A percentile compares a stretch with the other conserved stretches of the same genome.
phyloP scores from a whole-genome alignment of 1,284 basidiomycete genomes.

The Gomphus sp. region DNA sequence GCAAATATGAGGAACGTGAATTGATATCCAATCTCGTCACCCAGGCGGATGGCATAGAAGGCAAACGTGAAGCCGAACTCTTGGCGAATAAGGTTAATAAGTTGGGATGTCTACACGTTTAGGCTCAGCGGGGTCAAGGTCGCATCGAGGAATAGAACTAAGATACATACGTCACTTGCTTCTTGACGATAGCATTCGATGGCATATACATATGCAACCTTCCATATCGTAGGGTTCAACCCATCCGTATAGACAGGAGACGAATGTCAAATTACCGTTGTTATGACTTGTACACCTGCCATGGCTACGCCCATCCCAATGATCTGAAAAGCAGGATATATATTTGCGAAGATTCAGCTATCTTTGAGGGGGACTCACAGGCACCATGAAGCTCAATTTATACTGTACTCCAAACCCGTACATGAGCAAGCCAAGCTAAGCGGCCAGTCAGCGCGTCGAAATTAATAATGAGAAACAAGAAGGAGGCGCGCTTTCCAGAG shows the following conservation, averaged over 20 bases:
- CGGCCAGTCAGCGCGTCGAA: background rate
- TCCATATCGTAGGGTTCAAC: background rate
- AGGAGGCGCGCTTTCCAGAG: background rate
- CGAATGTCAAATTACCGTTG: background rate
- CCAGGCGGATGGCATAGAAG: constrained; percentile 7
- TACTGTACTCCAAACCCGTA: constrained; percentile 9
- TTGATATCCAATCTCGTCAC: constrained; percentile 7
- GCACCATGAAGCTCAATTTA: constrained; percentile 4
- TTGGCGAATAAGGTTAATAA: constrained; percentile 8
- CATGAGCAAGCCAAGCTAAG: background rate
- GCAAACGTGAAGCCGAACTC: constrained; percentile 9
- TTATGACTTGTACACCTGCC: constrained; percentile 9
- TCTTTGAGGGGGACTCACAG: background rate
- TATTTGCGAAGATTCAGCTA: background rate
- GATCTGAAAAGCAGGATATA: background rate
- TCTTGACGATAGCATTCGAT: constrained; percentile 5
- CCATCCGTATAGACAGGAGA: background rate
- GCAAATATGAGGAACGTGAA: constrained; percentile 6
- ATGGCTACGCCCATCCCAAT: constrained; percentile 4
- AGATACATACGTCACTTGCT: constrained; percentile 1
- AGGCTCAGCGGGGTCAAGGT: background rate
- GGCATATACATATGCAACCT: constrained; percentile 9
- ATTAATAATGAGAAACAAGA: background rate
- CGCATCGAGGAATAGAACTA: background rate
- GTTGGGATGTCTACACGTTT: constrained; percentile 2